Base-by-base conservation (phyloP, 257 asterid genomes). In the Phtheirospermum japonicum region DNA sequence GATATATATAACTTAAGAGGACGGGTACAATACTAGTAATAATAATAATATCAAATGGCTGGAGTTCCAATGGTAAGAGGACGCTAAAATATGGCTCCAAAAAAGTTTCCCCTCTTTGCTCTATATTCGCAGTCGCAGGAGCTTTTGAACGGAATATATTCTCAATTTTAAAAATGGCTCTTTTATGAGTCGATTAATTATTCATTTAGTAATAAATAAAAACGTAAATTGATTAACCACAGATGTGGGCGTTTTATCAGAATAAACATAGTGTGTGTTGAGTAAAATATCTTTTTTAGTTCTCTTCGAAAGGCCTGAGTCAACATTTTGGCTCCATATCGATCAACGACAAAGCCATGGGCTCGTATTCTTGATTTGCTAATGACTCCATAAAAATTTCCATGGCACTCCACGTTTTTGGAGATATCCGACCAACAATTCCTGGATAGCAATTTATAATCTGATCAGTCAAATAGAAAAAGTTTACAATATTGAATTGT, bases 321-420 rank as follows among this genome's bases (percentile, higher is more conserved):
- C 95, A 43, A 93, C 94, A 67, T 80, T 75, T 55, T 65, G 76
- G 80, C 77, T 76, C 99, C 99, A 93, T 93, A 70, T 89, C 89
- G 62, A 86, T 85, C 77, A 93, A 83, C 46, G 95, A 87, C 70
- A 96, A 82, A 36, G 99, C 96, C 99, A 93, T 93, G 51, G 92
- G 69, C 61, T 73, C 86, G 31, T 93, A 89, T 49, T 89, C 94
- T 81, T 80, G 91, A 46, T 89, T 80, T 59, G 88, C 73, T 49
- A 93, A 66, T 66, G 99, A 89, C 59, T 68, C 71, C 80, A 93
- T 78, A 77, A 93, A 93, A 59, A 75, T 70, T 77, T 93, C 99
- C 97, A 89, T 89, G 9, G 97, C 97, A 64, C 89, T 74, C 99
- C 99, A 93, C 48, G 99, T 93, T 74, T 85, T 87, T 1, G 95